Evolutionary conservation across 768 basidiomycete species (phyloP).

Genomic region (Lactarius quietus): DNA sequence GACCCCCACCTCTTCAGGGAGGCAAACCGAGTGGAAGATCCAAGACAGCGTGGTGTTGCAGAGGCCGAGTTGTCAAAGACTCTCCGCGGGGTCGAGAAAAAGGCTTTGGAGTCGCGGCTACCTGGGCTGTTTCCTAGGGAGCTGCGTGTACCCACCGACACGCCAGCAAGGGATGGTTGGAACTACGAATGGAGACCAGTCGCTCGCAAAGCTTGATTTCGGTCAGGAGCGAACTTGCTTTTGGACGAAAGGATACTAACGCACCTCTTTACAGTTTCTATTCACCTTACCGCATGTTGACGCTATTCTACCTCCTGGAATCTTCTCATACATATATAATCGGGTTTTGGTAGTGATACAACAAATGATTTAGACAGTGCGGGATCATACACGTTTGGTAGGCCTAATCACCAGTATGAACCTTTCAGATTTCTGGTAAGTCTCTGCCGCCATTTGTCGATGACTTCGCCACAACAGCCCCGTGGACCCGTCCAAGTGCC

Average conservation of each 20-base stretch:
- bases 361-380: constrained; percentile 6
- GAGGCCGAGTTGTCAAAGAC: constrained; percentile 60
- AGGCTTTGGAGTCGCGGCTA: constrained; percentile 70
- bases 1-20: constrained; percentile 61
- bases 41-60: constrained; percentile 52
- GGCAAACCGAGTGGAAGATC: constrained; percentile 73
- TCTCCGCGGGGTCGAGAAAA: constrained; percentile 61
- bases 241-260: neutral
- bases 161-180: constrained; percentile 79
- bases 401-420: neutral
- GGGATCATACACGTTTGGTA: constrained; percentile 5
- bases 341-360: constrained; percentile 17
- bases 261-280: neutral
- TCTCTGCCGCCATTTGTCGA: constrained; percentile 32
- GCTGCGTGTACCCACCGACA: constrained; percentile 80
- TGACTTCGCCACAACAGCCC: constrained; percentile 71
- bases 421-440: constrained; percentile 11
- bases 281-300: neutral
- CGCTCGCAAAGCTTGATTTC: constrained; percentile 20
- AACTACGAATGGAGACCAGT: constrained; percentile 75
- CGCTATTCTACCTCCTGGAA: neutral
- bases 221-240: constrained; percentile 5
- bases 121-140: constrained; percentile 87
- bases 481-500: constrained; percentile 73
- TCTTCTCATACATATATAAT: neutral